Conservation (phyloP, 768 basidiomycete species). For the Infundibulicybe gibba region DNA sequence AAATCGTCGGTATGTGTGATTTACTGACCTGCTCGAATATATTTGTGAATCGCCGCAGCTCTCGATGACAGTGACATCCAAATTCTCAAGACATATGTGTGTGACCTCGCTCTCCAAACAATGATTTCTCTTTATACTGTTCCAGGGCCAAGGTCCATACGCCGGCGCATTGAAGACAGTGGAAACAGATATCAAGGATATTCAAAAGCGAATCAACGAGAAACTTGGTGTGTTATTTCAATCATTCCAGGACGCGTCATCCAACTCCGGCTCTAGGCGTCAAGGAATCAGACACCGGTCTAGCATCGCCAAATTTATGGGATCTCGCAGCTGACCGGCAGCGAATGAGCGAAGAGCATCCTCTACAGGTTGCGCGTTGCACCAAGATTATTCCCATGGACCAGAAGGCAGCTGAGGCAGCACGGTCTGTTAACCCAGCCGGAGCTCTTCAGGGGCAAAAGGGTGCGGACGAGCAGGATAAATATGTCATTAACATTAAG, state of each 20-base stretch:
- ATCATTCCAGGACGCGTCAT: conserved; percentile 3
- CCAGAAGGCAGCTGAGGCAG: conserved; percentile 69
- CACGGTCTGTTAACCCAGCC: conserved; percentile 72
- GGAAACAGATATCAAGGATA: conserved; percentile 90
- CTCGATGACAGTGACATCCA: conserved; percentile 99
- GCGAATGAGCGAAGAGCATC: conserved; percentile 89
- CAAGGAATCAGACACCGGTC: conserved; percentile 97
- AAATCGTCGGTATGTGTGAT: conserved; percentile 70
- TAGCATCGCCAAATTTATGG: conserved; percentile 97
- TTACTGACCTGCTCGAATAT: not conserved
- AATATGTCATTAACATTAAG: conserved; percentile 99
- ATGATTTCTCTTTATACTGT: conserved; percentile 2
- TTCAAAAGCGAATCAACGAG: conserved; percentile 97
- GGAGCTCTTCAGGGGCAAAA: conserved; percentile 85
- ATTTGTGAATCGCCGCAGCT: conserved; percentile 40
- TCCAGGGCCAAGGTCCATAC: conserved; percentile 97
- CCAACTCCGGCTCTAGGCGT: conserved; percentile 50
- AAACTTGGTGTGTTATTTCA: conserved; percentile 70
- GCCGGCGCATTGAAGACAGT: conserved; percentile 83
- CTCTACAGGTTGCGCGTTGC: conserved; percentile 95
- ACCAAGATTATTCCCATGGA: conserved; percentile 95
- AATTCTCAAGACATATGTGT: conserved; percentile 96
- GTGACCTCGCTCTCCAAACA: conserved; percentile 14
- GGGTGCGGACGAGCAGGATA: conserved; percentile 98
- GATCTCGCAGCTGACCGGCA: conserved; percentile 91